Evolutionary conservation across 164 flowering plant species (phyloP).

Genomic region (Echeveria elegans): DNA sequence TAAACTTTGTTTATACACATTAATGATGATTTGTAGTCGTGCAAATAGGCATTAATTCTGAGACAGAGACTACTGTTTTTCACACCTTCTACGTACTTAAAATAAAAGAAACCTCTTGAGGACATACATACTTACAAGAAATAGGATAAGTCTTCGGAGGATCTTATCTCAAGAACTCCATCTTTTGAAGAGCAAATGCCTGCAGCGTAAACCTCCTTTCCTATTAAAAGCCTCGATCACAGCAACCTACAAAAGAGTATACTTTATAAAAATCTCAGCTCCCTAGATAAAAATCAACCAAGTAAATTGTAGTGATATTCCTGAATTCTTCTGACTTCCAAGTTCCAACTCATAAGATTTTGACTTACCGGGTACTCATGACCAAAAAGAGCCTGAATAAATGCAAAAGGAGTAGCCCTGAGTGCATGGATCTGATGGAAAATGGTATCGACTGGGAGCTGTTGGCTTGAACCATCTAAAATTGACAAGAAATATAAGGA

Average conservation of each 20-base stretch:
- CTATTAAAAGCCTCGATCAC: conserved; percentile 67
- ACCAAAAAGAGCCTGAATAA: conserved; percentile 73
- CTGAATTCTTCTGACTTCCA: not conserved
- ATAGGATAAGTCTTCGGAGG: conserved; percentile 69
- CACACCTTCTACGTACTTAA: too few relatives aligned
- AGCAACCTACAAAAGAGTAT: conserved; percentile 46
- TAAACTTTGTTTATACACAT: not conserved
- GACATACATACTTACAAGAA: conserved; percentile 52
- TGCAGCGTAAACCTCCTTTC: conserved; percentile 68
- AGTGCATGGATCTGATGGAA: conserved; percentile 65
- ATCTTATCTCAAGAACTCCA: conserved; percentile 60
- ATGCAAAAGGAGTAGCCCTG: conserved; percentile 47
- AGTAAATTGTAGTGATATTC: not conserved
- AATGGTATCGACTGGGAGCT: conserved; percentile 68
- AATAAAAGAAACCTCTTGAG: not conserved
- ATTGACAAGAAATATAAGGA: conserved; percentile 50
- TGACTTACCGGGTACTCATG: conserved; percentile 73
- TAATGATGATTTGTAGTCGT: too few relatives aligned
- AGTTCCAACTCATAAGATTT: not conserved
- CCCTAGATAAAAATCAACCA: not conserved
- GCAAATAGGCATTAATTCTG: too few relatives aligned
- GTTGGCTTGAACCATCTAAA: conserved; percentile 73
- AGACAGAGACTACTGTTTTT: too few relatives aligned
- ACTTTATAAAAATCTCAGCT: not conserved
- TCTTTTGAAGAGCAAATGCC: conserved; percentile 53